Base-by-base conservation (phyloP, 2,329 filamentous ascomycete species). In the Calonectria hongkongensis region DNA sequence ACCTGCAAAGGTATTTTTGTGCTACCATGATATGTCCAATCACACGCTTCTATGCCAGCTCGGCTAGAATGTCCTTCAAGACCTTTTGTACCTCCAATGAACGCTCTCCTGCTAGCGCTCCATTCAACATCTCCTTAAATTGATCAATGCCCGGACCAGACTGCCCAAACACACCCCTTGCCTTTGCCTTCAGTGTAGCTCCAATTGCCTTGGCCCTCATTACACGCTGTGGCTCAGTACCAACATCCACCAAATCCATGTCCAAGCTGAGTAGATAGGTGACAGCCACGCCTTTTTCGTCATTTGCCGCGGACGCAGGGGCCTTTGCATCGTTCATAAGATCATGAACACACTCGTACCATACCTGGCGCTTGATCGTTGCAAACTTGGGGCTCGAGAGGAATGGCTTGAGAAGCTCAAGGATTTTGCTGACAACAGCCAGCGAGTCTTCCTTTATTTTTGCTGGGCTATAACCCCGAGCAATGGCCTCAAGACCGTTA, bases 161-260 rank as follows among this genome's bases (percentile, higher is more conserved):
- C 18, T 79, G 73, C 0, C 82, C 88, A 79, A 90, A 86, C 0
- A 85, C 81, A 0, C 87, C 87, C 56, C 83, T 82, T 45, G 83
- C 84, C 72, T 84, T 85, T 2, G 88, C 85, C 72, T 82, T 83
- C 7, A 86, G 79, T 13, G 87, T 83, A 0, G 85, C 84, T 2
- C 81, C 82, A 0, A 88, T 79, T 0, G 89, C 88, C 76, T 87
- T 86, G 1, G 86, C 86, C 45, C 89, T 83, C 72, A 82, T 82
- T 27, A 86, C 76, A 18, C 90, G 85, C 81, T 91, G 89, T 4
- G 85, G 80, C 77, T 92, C 90, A 0, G 87, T 87, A 0, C 89
- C 88, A 0, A 85, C 83, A 36, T 88, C 88, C 0, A 84, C 82
- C 50, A 83, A 82, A 12, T 87, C 85, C 4, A 87, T 77, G 36